phyloP scores from a whole-genome alignment of 805 yeast species.

The Priceomyces castillae region DNA sequence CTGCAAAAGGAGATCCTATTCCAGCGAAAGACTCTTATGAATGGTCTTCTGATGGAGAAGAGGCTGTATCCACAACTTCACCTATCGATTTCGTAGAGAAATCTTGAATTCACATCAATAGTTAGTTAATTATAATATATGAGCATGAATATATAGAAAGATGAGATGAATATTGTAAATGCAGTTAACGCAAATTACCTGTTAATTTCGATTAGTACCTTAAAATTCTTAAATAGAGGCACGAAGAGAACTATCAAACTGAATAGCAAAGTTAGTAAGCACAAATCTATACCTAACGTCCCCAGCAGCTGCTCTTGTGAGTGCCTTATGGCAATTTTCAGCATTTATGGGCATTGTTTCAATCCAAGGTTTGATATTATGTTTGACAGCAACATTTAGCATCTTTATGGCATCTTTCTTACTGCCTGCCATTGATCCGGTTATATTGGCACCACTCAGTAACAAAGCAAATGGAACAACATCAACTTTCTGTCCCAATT shows the following conservation, averaged over 20 bases:
- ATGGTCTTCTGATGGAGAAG: too few relatives aligned
- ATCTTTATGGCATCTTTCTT: slow-evolving; percentile 64
- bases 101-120: too few relatives aligned
- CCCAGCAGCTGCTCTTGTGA: slow-evolving; percentile 52
- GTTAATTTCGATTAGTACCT: too few relatives aligned
- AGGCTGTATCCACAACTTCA: too few relatives aligned
- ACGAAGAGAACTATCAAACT: background rate
- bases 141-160: too few relatives aligned
- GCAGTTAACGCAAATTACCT: too few relatives aligned
- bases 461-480: slow-evolving; percentile 54
- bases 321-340: slow-evolving; percentile 52
- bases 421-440: slow-evolving; percentile 42
- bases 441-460: slow-evolving; percentile 48
- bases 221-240: background rate
- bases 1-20: background rate
- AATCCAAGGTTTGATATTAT: slow-evolving; percentile 59
- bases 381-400: slow-evolving; percentile 61
- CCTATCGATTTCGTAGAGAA: too few relatives aligned
- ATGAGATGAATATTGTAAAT: too few relatives aligned
- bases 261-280: slow-evolving; percentile 50
- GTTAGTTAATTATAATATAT: too few relatives aligned
- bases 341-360: slow-evolving; percentile 56
- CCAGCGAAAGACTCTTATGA: background rate
- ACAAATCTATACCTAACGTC: slow-evolving; percentile 66
- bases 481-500: slow-evolving; percentile 37